Conservation (phyloP, 1,139 yeast genomes). For the Geotrichum australiense region DNA sequence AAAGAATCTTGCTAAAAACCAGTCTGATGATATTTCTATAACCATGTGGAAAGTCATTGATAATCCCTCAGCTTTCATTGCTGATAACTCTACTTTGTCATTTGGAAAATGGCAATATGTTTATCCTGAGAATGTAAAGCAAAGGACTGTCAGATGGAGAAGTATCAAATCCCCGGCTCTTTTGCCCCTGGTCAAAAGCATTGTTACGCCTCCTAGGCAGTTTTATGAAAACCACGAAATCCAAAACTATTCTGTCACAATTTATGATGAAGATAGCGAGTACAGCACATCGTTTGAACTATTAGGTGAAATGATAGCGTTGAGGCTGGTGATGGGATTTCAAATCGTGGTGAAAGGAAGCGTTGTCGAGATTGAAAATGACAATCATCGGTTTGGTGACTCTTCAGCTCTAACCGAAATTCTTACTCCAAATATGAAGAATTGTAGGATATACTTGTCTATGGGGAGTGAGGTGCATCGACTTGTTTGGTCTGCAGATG, state of each 20-base stretch:
- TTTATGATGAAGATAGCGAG: constrained; percentile 49
- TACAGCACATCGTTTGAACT: constrained; percentile 53
- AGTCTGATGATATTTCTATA: neutral
- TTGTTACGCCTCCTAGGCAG: constrained; percentile 63
- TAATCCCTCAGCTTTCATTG: constrained; percentile 26
- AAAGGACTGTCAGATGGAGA: constrained; percentile 78
- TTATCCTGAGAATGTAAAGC: constrained; percentile 59
- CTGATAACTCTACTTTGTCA: constrained; percentile 24
- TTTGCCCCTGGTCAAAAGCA: constrained; percentile 68
- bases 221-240: constrained; percentile 41
- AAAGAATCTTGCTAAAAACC: neutral
- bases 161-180: constrained; percentile 91
- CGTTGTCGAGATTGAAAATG: constrained; percentile 56
- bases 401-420: constrained; percentile 36
- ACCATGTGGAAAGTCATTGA: constrained; percentile 26
- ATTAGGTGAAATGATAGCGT: constrained; percentile 78
- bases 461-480: constrained; percentile 81
- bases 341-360: constrained; percentile 72
- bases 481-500: constrained; percentile 57
- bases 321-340: constrained; percentile 76
- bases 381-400: constrained; percentile 43
- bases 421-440: constrained; percentile 41
- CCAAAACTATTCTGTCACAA: constrained; percentile 56
- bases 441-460: constrained; percentile 62
- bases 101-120: constrained; percentile 84